These are phyloP conservation scores for Amanita muscaria DNA, from an alignment of 768 basidiomycete species.

Conservation along the genomic window DNA sequence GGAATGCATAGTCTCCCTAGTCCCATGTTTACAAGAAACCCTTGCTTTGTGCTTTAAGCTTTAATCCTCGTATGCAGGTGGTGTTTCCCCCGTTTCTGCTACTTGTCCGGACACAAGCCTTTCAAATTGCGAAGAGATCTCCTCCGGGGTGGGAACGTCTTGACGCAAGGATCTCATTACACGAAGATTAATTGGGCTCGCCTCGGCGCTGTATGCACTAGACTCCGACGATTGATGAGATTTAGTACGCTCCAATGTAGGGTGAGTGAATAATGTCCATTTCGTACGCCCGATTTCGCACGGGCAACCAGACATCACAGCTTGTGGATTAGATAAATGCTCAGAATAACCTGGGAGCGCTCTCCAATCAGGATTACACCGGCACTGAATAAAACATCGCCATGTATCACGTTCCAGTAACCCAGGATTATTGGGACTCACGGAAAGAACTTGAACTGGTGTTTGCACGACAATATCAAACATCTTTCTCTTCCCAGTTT, in stretches of 20 bases:
- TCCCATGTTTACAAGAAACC: no score
- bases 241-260: conserved; percentile 21
- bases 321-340: conserved; percentile 28
- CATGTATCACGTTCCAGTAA: no score
- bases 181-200: conserved; percentile 23
- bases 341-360: conserved; percentile 70
- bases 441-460: conserved; percentile 82
- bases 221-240: conserved; percentile 30
- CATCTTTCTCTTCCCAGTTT: conserved; percentile 66
- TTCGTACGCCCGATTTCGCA: conserved; percentile 25
- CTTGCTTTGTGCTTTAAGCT: no score
- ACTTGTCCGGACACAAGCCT: conserved; percentile 77
- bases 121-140: conserved; percentile 56
- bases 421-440: conserved; percentile 28
- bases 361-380: conserved; percentile 73
- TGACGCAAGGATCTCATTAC: conserved; percentile 22
- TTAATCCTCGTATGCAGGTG: conserved; percentile 54
- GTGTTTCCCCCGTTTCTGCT: conserved; percentile 73
- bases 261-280: conserved; percentile 7
- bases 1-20: no score
- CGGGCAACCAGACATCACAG: conserved; percentile 34
- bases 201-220: conserved; percentile 26
- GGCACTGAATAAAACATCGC: conserved; percentile 60
- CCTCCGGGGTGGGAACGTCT: conserved; percentile 26
- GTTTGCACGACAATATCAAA: conserved; percentile 84